Percentiles rank a stretch among this genome's conserved stretches.
Conservation (phyloP, 306 rosid genomes). For the Nissolia schottii region DNA sequence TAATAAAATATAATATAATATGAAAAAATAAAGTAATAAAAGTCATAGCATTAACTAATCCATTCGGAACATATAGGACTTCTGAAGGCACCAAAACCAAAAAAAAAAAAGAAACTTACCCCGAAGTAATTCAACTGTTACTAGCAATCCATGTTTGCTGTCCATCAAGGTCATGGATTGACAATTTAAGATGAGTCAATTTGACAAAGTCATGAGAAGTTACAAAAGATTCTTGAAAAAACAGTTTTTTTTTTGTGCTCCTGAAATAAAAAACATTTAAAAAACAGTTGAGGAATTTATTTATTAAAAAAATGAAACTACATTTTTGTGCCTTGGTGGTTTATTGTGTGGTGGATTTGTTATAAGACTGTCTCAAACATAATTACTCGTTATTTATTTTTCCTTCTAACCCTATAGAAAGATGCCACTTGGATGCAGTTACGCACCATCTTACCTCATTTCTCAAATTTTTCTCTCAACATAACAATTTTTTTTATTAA, state of each 20-base stretch:
- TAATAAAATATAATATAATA: background rate
- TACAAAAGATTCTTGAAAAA: too few species aligned
- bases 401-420: background rate
- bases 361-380: background rate
- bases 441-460: conserved; percentile 57
- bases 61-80: background rate
- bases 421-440: conserved; percentile 26
- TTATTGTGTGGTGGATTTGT: background rate
- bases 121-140: background rate
- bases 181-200: background rate
- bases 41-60: background rate
- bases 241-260: too few species aligned
- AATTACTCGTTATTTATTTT: background rate
- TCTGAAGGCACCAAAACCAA: background rate
- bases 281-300: background rate
- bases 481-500: background rate
- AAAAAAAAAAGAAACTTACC: too few species aligned
- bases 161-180: background rate
- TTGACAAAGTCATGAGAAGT: background rate
- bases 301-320: background rate
- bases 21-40: background rate
- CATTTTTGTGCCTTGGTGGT: background rate
- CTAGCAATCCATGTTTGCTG: background rate
- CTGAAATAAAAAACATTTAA: background rate
- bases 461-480: conserved; percentile 15